Base-by-base conservation (phyloP, 2,329 filamentous ascomycete species). In the Leptographium flavum region DNA sequence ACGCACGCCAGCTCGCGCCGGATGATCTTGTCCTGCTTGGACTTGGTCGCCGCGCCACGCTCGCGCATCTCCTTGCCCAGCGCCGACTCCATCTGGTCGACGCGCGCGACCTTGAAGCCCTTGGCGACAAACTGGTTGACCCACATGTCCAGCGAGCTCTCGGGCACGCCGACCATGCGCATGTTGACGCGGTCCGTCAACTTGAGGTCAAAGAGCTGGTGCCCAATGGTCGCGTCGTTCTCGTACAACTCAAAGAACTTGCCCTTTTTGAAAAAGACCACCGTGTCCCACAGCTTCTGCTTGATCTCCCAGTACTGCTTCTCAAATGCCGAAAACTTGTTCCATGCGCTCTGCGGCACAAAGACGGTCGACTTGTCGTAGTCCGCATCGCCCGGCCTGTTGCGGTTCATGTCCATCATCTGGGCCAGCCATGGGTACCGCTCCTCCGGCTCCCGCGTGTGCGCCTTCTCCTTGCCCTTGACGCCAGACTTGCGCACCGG, bases 251-350 rank as follows among this genome's bases (percentile, higher is more conserved):
- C 92, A 58, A 95, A 98, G 63, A 98, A 98, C 57, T 98, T 98
- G 57, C 92, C 92, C 69, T 98, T 98, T 64, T 96, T 98, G 79
- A 98, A 98, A 65, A 98, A 98, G 15, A 98, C 90, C 39, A 98
- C 82, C 0, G 88, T 95, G 53, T 95, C 87, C 84, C 86, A 96
- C 53, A 93, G 85, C 55, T 95, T 95, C 61, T 88, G 84, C 66
- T 98, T 98, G 62, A 98, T 96, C 57, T 94, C 87, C 92, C 92
- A 98, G 61, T 98, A 98, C 59, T 98, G 92, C 61, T 87, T 93
- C 63, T 98, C 92, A 52, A 98, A 98, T 0, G 90, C 76, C 0
- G 88, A 93, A 59, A 98, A 95, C 23, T 83, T 81, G 27, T 66
- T 65, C 79, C 81, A 94, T 0, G 87, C 86, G 30, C 70, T 58